Percentiles rank a stretch among this genome's conserved stretches.
phyloP scores from a whole-genome alignment of 2,329 filamentous ascomycete species.

The Fusarium keratoplasticum region DNA sequence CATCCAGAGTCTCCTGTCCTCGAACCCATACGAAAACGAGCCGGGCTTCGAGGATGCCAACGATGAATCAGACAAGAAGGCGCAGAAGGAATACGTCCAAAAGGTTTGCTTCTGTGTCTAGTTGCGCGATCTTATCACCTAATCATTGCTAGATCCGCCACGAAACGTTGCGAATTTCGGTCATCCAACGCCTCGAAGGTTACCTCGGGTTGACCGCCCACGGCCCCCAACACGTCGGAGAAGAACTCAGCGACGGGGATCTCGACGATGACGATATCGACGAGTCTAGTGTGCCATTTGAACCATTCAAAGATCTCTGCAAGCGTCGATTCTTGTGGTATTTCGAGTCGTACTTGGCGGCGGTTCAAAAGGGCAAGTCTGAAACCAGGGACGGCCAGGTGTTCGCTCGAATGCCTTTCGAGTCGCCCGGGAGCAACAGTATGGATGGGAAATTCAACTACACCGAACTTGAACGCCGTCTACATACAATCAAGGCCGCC shows the following conservation, averaged over 20 bases:
- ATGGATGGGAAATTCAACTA: slow-evolving; percentile 94
- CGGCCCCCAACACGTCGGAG: slow-evolving; percentile 50
- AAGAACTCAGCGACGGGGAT: slow-evolving; percentile 48
- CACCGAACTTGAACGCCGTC: slow-evolving; percentile 74
- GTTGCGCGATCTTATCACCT: slow-evolving; percentile 3
- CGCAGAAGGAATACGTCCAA: slow-evolving; percentile 79
- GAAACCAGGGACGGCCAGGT: slow-evolving; percentile 71
- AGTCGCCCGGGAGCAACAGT: slow-evolving; percentile 72
- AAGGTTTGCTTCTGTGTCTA: slow-evolving; percentile 68
- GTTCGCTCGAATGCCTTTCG: slow-evolving; percentile 91
- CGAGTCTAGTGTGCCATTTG: slow-evolving; percentile 71
- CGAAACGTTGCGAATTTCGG: slow-evolving; percentile 86
- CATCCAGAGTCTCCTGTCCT: slow-evolving; percentile 95
- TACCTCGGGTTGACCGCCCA: slow-evolving; percentile 75
- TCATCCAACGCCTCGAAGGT: slow-evolving; percentile 86
- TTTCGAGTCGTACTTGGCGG: slow-evolving; percentile 84
- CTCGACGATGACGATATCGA: slow-evolving; percentile 63
- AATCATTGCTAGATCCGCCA: slow-evolving; percentile 77
- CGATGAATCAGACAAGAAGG: slow-evolving; percentile 74
- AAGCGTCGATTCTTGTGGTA: slow-evolving; percentile 97
- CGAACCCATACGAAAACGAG: slow-evolving; percentile 95
- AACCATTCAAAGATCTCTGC: slow-evolving; percentile 90
- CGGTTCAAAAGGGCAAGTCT: slow-evolving; percentile 73
- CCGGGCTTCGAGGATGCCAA: slow-evolving; percentile 88
- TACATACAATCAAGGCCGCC: slow-evolving; percentile 75